Percentiles rank a stretch among this genome's conserved stretches.
These are phyloP conservation scores for Penicillium odoratum DNA, from an alignment of 495 filamentous ascomycete genomes.

Conservation along the genomic window DNA sequence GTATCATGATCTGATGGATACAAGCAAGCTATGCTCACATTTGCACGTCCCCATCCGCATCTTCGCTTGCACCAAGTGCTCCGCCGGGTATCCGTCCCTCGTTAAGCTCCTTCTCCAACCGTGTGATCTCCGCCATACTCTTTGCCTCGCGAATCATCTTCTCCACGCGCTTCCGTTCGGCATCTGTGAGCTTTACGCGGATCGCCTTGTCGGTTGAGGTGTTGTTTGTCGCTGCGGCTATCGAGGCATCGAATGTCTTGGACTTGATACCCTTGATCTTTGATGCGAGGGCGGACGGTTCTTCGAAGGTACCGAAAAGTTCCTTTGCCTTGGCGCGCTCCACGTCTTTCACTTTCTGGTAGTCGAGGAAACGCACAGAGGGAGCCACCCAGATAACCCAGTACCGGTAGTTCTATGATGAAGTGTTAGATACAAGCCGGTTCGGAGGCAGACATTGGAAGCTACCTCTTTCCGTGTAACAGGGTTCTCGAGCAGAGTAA, in stretches of 20 bases:
- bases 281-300: constrained; percentile 77
- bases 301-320: constrained; percentile 75
- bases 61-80: constrained; percentile 45
- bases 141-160: constrained; percentile 79
- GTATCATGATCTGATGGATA: constrained; percentile 15
- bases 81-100: constrained; percentile 81
- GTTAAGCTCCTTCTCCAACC: constrained; percentile 79
- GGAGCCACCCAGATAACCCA: constrained; percentile 90
- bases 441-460: not conserved
- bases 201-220: constrained; percentile 62
- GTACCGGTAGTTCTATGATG: constrained; percentile 79
- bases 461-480: constrained; percentile 88
- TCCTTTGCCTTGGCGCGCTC: constrained; percentile 75
- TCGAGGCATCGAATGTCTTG: constrained; percentile 69
- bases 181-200: constrained; percentile 65
- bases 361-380: constrained; percentile 87
- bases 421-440: constrained; percentile 7
- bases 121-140: constrained; percentile 80
- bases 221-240: constrained; percentile 41
- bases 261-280: constrained; percentile 92
- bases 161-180: constrained; percentile 68
- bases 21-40: constrained; percentile 24
- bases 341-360: constrained; percentile 80
- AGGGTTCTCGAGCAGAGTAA: constrained; percentile 83
- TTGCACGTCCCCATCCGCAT: constrained; percentile 40